Percentiles rank a stretch among this genome's conserved stretches.
Evolutionary conservation across 345 rosid genomes (phyloP).

Genomic region (Lepidium sativum): DNA sequence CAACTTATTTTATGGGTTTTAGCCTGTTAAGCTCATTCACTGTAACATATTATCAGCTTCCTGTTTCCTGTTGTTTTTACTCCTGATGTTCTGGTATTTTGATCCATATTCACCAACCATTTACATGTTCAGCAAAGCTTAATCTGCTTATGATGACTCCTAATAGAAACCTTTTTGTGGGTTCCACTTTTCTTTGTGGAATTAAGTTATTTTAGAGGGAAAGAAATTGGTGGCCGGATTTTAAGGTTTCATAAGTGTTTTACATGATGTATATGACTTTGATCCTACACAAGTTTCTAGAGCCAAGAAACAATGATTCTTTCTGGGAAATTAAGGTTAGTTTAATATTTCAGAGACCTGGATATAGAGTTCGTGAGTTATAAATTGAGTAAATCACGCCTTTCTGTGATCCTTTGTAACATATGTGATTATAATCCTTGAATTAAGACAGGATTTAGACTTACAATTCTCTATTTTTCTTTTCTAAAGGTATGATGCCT

Average conservation of each 20-base stretch:
- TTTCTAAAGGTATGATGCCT: constrained; percentile 51
- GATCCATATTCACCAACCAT: not conserved
- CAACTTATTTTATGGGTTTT: not conserved
- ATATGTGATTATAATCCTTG: not conserved
- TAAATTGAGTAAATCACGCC: not conserved
- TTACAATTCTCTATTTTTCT: not conserved
- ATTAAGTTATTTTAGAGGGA: not conserved
- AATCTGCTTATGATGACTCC: not conserved
- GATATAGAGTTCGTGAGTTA: not conserved
- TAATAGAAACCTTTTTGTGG: not conserved
- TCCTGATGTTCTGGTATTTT: not conserved
- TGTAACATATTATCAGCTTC: not conserved
- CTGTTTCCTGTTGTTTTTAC: not conserved
- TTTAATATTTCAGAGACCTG: not conserved
- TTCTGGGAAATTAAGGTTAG: not conserved
- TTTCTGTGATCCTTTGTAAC: not conserved
- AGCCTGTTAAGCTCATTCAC: not conserved
- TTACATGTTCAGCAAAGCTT: not conserved
- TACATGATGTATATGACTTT: not conserved
- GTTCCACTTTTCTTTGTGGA: not conserved
- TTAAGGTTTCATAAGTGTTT: not conserved
- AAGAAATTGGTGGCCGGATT: not conserved
- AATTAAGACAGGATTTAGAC: constrained; percentile 3
- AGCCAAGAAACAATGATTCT: not conserved
- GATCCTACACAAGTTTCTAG: not conserved